Evolutionary conservation across 352 stramenopile genomes (phyloP).

Genomic region (Plasmopara muralis): DNA sequence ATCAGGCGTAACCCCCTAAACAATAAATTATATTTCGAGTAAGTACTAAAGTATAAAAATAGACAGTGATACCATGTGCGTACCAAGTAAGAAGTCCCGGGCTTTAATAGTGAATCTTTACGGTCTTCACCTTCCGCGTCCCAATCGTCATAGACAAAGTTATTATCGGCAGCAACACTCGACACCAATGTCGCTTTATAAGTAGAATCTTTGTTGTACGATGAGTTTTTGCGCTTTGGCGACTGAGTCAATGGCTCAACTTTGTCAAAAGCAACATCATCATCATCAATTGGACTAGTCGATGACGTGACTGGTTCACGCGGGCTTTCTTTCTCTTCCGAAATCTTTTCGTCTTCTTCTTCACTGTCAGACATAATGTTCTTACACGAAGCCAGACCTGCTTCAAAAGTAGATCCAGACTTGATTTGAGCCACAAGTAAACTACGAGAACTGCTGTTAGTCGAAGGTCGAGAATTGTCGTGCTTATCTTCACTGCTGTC

Average conservation of each 20-base stretch:
- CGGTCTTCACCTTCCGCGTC: slow-evolving; percentile 32
- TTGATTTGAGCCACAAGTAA: slow-evolving; percentile 64
- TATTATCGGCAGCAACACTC: slow-evolving; percentile 48
- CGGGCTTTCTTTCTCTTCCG: slow-evolving; percentile 33
- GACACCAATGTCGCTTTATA: slow-evolving; percentile 10
- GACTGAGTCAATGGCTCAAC: slow-evolving; percentile 8
- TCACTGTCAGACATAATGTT: slow-evolving; percentile 29
- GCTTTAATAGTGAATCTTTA: background rate
- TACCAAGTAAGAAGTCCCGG: slow-evolving; percentile 34
- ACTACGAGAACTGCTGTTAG: slow-evolving; percentile 24
- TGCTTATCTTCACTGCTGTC: slow-evolving; percentile 28
- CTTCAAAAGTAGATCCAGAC: slow-evolving; percentile 23
- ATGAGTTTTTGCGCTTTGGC: slow-evolving; percentile 17
- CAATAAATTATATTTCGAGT: slow-evolving; percentile 1
- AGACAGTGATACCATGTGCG: background rate
- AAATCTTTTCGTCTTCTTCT: slow-evolving; percentile 28
- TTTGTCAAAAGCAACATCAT: slow-evolving; percentile 10
- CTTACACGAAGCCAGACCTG: slow-evolving; percentile 4
- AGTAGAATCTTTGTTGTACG: slow-evolving; percentile 17
- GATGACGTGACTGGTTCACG: slow-evolving; percentile 18
- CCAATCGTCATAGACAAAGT: slow-evolving; percentile 77
- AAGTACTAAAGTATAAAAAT: background rate
- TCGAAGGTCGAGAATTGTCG: slow-evolving; percentile 21
- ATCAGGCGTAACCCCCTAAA: slow-evolving; percentile 42
- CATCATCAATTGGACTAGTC: slow-evolving; percentile 5